phyloP scores from a whole-genome alignment of 768 basidiomycete species.

The Austroboletus eburneus region DNA sequence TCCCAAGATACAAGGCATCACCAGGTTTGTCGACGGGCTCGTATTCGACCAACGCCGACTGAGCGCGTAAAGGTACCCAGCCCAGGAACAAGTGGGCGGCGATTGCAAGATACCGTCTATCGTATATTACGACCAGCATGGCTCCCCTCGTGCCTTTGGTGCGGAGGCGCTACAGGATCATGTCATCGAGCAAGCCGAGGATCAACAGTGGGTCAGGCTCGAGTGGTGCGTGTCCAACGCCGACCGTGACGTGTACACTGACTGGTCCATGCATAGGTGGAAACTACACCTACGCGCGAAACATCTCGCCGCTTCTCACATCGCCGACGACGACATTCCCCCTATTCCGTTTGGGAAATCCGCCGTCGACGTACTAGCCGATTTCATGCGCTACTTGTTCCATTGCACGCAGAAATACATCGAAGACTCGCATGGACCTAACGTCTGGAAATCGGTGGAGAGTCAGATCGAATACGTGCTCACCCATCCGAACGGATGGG shows the following conservation, averaged over 20 bases:
- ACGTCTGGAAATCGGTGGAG: constrained; percentile 44
- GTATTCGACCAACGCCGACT: constrained; percentile 8
- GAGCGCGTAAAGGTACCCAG: constrained; percentile 31
- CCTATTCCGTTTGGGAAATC: constrained; percentile 41
- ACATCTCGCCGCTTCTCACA: constrained; percentile 29
- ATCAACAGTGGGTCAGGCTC: constrained; percentile 43
- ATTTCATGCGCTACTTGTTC: constrained; percentile 45
- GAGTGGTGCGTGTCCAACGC: constrained; percentile 34
- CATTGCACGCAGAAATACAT: constrained; percentile 45
- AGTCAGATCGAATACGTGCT: constrained; percentile 47
- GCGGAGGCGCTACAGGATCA: constrained; percentile 42
- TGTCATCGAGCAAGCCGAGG: constrained; percentile 37
- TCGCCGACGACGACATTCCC: constrained; percentile 33
- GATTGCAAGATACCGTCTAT: constrained; percentile 48
- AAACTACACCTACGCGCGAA: constrained; percentile 38
- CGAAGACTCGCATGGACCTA: constrained; percentile 41
- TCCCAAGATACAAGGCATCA: constrained; percentile 33
- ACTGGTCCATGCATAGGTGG: constrained; percentile 25
- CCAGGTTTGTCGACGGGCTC: constrained; percentile 24
- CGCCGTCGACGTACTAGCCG: constrained; percentile 40
- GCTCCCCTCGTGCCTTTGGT: constrained; percentile 38
- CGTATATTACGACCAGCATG: constrained; percentile 42
- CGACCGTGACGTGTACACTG: not conserved
- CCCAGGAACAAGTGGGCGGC: constrained; percentile 40
- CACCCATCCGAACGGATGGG: constrained; percentile 66